A percentile compares a stretch with the other conserved stretches of the same genome.
phyloP scores from a whole-genome alignment of 2,329 filamentous ascomycete genomes.

The Cladophialophora bantiana region DNA sequence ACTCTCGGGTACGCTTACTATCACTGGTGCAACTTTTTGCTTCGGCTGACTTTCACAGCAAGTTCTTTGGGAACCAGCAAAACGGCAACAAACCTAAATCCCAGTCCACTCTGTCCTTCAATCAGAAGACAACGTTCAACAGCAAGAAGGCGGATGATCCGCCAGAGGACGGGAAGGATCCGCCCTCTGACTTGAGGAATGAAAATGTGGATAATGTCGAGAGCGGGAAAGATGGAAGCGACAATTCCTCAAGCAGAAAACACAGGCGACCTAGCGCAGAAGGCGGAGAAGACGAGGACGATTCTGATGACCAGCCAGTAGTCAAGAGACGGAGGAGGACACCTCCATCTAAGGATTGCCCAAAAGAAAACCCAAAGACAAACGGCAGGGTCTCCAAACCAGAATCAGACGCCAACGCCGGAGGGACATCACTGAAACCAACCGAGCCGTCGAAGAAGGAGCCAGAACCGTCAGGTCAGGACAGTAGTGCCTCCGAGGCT shows the following conservation, averaged over 20 bases:
- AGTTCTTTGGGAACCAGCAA: conserved; percentile 85
- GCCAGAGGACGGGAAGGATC: conserved; percentile 25
- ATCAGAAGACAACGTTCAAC: conserved; percentile 42
- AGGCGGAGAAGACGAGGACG: conserved; percentile 53
- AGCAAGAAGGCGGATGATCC: conserved; percentile 38
- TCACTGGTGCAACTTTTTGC: conserved; percentile 47
- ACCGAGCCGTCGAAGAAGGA: conserved; percentile 41
- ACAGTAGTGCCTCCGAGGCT: conserved; percentile 45
- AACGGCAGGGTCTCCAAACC: conserved; percentile 37
- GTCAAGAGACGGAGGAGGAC: conserved; percentile 59
- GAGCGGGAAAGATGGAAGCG: conserved; percentile 27
- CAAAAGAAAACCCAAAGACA: conserved; percentile 38
- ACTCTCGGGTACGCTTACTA: conserved; percentile 88
- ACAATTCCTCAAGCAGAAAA: conserved; percentile 44
- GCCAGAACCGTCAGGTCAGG: conserved; percentile 55
- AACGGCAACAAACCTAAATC: conserved; percentile 60
- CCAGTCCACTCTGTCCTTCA: conserved; percentile 43
- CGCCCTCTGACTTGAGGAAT: conserved; percentile 43
- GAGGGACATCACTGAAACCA: conserved; percentile 44
- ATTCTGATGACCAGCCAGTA: conserved; percentile 66
- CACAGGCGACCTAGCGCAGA: conserved; percentile 49
- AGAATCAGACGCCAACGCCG: background rate
- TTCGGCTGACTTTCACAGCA: conserved; percentile 60
- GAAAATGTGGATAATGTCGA: conserved; percentile 35
- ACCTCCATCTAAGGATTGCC: conserved; percentile 45